Conservation (phyloP, 306 rosid genomes). For the Quercus alba region DNA sequence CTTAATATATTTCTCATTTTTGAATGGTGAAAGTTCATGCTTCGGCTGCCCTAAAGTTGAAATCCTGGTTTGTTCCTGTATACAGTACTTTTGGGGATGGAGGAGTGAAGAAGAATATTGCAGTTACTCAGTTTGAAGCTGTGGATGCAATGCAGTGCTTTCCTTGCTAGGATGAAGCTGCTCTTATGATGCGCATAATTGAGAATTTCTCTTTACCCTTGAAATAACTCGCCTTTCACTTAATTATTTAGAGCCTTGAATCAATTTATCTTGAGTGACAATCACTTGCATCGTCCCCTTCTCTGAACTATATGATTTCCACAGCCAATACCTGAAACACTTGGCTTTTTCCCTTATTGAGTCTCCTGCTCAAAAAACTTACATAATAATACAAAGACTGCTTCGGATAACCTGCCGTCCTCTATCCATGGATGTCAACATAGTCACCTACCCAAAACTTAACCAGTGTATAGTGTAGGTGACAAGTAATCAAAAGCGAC, state of each 20-base stretch:
- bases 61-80: not conserved
- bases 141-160: constrained; percentile 37
- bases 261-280: not conserved
- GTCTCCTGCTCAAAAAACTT: not conserved
- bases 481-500: not conserved
- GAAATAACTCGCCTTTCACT: not conserved
- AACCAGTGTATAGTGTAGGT: not conserved
- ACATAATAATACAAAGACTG: not conserved
- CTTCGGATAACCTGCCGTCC: not conserved
- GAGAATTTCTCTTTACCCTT: not conserved
- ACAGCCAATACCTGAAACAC: not conserved
- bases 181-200: constrained; percentile 36
- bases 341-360: not conserved
- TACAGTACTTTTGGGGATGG: constrained; percentile 43
- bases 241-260: not conserved
- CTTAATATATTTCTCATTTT: no score
- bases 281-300: no score
- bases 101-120: constrained; percentile 57
- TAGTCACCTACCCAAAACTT: not conserved
- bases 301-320: not conserved
- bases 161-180: constrained; percentile 38
- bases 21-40: no score
- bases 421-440: not conserved
- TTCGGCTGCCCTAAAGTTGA: no score
- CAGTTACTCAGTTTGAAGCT: constrained; percentile 61